Evolutionary conservation across 176 grass and related monocot species (phyloP), one percentile per base, ranked within the genome.

Genomic region (Carex parvula): DNA sequence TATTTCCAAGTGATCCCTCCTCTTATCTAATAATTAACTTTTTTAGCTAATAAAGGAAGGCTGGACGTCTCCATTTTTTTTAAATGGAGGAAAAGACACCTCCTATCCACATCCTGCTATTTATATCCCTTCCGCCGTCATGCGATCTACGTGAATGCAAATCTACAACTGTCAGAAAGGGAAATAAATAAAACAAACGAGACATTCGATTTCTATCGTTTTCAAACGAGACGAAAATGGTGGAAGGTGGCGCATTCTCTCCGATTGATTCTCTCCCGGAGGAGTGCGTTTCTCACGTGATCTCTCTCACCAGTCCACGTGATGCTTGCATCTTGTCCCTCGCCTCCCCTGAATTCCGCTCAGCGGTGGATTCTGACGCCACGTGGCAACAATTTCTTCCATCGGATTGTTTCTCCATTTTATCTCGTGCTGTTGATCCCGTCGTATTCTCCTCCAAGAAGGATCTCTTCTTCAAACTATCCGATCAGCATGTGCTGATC

Each of bases 351-450:
- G 87, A 72, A 10, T 94, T 97, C 90, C 33, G 44, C 62, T 59
- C 89, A 46, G 89, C 84, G 29, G 92, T 89, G 0, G 84, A 88
- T 64, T 98, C 95, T 0, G 90, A 97, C 70, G 87, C 81, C 71
- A 92, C 92, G n/a, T 97, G 94, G 92, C 64, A 64, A 0, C 48
- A 85, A 0, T 97, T 97, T 85, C 87, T 94, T 17, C 95, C 95
- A 29, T 37, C 26, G 0, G 95, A 98, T 83, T 81, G 53, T 55
- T 68, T 71, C 5, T 66, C 84, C 52, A 80, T 98, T 29, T 81
- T 94, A 2, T 70, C 87, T 35, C 81, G 92, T 33, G 85, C 92
- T 15, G 87, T 85, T 58, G 80, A 78, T 22, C 85, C 66, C 0
- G 33, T 29, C 0, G 8, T 22, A 81, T 77, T 14, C 71, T 42